Evolutionary conservation across 768 basidiomycete species (phyloP), one percentile per base, ranked within the genome.

Genomic region (Collybia nuda): DNA sequence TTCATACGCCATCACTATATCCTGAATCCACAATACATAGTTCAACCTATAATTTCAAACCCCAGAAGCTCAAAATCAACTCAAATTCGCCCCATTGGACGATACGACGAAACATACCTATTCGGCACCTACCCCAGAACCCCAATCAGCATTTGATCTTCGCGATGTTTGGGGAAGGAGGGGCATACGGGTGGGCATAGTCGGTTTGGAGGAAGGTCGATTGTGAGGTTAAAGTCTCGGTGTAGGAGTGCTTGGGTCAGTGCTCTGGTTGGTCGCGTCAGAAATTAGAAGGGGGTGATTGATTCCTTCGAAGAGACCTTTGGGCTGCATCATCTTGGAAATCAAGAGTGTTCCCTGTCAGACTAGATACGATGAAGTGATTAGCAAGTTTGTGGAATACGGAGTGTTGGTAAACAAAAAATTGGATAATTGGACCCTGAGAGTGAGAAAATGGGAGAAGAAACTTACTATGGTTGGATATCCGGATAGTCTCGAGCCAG

Each of bases 21-120:
- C 88, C 68, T 91, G 83, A 19, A 92, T 71, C 90, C 90, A 91
- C 5, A 93, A 75, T 5, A 96, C 72, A 59, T 97, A 97, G 64
- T 97, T 93, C 39, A 95, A 65, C 57, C 93, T 93, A 55, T 14
- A 42, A n/a, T n/a, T n/a, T n/a, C n/a, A n/a, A 9, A 37, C 40
- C 2, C 29, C 26, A 26, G 7, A 3, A 26, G 24, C 24, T 19
- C 14, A 3, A 26, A 7, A 3, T 19, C 14, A 12, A 17, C 19
- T 44, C 17, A 24, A 11, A 12, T 24, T 18, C 2, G 6, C 2
- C 11, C 24, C 23, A 12, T 35, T 28, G 15, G 21, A 36, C 24
- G 6, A 23, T 28, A 15, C 40, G n/a, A n/a, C 26, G 17, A 41
- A 51, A 24, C 43, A 12, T 45, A 86, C 87, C 88, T 78, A 55